Evolutionary conservation across 331 rosid genomes (phyloP).

Genomic region (Arachis monticola): DNA sequence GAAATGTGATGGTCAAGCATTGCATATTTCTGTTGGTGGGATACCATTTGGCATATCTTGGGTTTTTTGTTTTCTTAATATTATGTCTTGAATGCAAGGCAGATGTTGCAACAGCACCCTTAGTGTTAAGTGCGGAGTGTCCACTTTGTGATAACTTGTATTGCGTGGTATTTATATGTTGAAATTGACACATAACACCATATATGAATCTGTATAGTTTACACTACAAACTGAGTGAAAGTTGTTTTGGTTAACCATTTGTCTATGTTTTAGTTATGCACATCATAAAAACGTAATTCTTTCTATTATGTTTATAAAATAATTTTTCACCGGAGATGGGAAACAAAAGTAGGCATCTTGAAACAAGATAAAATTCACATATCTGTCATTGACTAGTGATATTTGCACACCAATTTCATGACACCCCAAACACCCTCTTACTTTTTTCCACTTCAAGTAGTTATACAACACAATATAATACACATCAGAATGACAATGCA

Average conservation of each 20-base stretch:
- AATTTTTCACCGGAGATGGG: neutral
- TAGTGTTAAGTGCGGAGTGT: slow-evolving; percentile 3
- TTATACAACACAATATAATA: slow-evolving; percentile 5
- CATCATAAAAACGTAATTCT: neutral
- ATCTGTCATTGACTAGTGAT: neutral
- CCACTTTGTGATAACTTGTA: slow-evolving; percentile 26
- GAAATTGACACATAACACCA: slow-evolving; percentile 22
- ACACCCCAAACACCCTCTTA: no score
- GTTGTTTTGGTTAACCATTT: neutral
- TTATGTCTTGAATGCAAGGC: slow-evolving; percentile 25
- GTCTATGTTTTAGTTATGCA: neutral
- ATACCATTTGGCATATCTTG: neutral
- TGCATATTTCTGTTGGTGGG: slow-evolving; percentile 1
- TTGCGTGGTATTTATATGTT: slow-evolving; percentile 30
- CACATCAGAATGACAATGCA: slow-evolving; percentile 18
- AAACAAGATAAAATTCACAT: slow-evolving; percentile 15
- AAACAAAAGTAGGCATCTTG: neutral
- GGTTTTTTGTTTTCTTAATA: neutral
- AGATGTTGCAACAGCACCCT: slow-evolving; percentile 18
- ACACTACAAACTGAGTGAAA: neutral
- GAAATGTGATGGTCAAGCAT: slow-evolving; percentile 64
- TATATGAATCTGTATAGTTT: neutral
- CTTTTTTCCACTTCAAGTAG: no score
- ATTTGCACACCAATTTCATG: no score
- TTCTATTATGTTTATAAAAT: neutral